Evolutionary conservation across 208 protist species (phyloP).

Genomic region (Phytomonas sp.): DNA sequence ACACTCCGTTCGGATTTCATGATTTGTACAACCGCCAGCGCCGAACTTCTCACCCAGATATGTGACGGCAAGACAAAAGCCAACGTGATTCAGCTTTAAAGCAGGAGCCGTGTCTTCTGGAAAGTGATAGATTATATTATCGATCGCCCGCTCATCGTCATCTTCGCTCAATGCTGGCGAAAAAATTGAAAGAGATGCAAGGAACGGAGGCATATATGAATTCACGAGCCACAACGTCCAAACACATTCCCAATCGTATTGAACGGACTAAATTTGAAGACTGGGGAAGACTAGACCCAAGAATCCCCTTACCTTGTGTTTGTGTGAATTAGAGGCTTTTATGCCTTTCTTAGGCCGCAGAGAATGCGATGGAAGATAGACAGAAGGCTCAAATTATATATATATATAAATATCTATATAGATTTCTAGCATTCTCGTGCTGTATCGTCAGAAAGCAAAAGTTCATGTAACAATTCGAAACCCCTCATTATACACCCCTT

Average conservation of each 20-base stretch:
- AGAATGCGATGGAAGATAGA: too few species aligned
- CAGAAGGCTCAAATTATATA: too few species aligned
- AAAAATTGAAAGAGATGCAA: conserved; percentile 22
- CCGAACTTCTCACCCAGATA: conserved; percentile 32
- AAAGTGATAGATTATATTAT: conserved; percentile 69
- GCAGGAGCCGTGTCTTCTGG: conserved; percentile 22
- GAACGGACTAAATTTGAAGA: not conserved
- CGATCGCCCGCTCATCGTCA: conserved; percentile 36
- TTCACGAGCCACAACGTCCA: not conserved
- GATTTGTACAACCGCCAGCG: not conserved
- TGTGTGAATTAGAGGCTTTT: not conserved
- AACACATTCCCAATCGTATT: not conserved
- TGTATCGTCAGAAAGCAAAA: too few species aligned
- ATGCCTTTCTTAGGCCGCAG: too few species aligned
- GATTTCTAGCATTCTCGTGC: too few species aligned
- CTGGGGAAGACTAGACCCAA: not conserved
- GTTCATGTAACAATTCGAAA: not conserved
- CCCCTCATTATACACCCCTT: not conserved
- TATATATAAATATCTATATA: too few species aligned
- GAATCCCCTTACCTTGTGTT: conserved; percentile 1
- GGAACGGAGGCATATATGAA: conserved; percentile 1
- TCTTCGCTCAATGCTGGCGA: conserved; percentile 36
- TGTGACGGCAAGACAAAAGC: conserved; percentile 52
- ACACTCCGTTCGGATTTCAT: too few species aligned
- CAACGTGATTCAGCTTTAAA: conserved; percentile 58